Percentiles rank a stretch among this genome's conserved stretches.
phyloP scores from a whole-genome alignment of 2,329 filamentous ascomycete species.

The Waltergamsia citrina region DNA sequence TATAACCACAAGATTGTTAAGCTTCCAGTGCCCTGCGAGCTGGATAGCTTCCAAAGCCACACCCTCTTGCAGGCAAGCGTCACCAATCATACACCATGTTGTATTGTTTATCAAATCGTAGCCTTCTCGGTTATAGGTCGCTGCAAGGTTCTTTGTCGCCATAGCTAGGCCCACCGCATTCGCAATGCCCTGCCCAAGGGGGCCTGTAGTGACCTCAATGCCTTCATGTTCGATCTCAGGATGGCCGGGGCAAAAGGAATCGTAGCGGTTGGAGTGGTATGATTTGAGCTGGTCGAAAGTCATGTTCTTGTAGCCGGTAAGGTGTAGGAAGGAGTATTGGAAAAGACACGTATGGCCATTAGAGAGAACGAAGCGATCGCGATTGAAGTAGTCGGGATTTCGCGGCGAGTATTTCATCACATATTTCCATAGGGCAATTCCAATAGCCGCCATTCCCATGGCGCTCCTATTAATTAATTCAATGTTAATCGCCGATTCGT shows the following conservation, averaged over 20 bases:
- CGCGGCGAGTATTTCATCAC: slow-evolving; percentile 49
- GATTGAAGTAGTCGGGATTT: slow-evolving; percentile 48
- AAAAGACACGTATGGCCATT: slow-evolving; percentile 50
- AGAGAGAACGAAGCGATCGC: slow-evolving; percentile 53
- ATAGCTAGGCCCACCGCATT: slow-evolving; percentile 51
- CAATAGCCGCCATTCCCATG: slow-evolving; percentile 54
- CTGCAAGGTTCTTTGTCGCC: slow-evolving; percentile 44
- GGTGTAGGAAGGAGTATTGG: slow-evolving; percentile 42
- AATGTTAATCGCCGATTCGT: not conserved
- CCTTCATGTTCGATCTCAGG: slow-evolving; percentile 49
- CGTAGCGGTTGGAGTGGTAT: slow-evolving; percentile 33
- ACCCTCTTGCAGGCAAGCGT: slow-evolving; percentile 50
- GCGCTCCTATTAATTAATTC: slow-evolving; percentile 25
- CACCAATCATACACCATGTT: slow-evolving; percentile 48
- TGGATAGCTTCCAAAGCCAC: slow-evolving; percentile 47
- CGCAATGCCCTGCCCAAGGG: slow-evolving; percentile 49
- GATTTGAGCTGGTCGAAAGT: slow-evolving; percentile 47
- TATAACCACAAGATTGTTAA: slow-evolving; percentile 47
- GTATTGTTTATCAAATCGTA: slow-evolving; percentile 38
- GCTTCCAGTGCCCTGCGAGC: slow-evolving; percentile 42
- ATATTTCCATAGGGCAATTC: slow-evolving; percentile 51
- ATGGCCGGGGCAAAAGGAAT: slow-evolving; percentile 43
- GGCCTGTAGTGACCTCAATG: slow-evolving; percentile 50
- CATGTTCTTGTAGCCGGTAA: slow-evolving; percentile 43
- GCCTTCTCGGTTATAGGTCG: slow-evolving; percentile 40